Evolutionary conservation across 257 asterid genomes (phyloP).

Genomic region (Solanum chiquidenum): DNA sequence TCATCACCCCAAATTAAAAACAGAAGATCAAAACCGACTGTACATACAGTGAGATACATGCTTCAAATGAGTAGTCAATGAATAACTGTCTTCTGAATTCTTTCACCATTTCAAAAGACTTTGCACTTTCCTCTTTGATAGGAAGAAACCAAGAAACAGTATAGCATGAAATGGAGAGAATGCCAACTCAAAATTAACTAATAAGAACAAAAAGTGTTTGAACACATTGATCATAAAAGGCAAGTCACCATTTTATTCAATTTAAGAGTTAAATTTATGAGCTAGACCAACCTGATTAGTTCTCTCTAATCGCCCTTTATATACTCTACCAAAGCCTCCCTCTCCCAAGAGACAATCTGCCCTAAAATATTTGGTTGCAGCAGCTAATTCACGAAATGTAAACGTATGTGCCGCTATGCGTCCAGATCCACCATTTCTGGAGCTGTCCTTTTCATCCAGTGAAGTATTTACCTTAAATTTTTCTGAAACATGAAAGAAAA

Average conservation of each 20-base stretch:
- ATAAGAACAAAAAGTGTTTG: neutral
- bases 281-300: conserved; percentile 49
- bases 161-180: neutral
- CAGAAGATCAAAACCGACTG: neutral
- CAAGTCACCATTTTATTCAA: neutral
- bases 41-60: neutral
- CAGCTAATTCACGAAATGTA: conserved; percentile 84
- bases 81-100: neutral
- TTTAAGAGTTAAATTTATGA: neutral
- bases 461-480: conserved; percentile 33
- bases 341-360: conserved; percentile 86
- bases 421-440: conserved; percentile 51
- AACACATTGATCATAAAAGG: neutral
- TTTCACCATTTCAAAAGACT: neutral
- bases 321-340: conserved; percentile 92
- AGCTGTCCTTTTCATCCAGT: neutral
- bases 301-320: conserved; percentile 65
- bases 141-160: neutral
- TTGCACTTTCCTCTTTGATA: neutral
- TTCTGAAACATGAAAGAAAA: conserved; percentile 19
- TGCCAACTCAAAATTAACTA: neutral
- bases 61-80: neutral
- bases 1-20: neutral
- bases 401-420: conserved; percentile 51
- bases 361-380: conserved; percentile 79